phyloP scores from a whole-genome alignment of 345 rosid species.

The Hypericum perforatum region DNA sequence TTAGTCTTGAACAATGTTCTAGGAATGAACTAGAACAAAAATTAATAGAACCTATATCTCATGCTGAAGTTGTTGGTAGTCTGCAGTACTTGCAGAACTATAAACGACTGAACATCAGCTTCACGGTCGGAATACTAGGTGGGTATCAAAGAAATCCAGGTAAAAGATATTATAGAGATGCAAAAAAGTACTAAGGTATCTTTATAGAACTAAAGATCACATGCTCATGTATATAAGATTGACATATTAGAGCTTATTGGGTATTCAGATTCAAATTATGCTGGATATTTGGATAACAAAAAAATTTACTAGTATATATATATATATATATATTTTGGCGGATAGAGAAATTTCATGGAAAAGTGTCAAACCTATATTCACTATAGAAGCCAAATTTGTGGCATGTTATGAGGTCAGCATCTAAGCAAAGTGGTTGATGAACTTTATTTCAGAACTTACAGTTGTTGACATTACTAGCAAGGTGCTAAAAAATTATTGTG shows the following conservation, averaged over 20 bases:
- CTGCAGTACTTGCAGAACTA: not conserved
- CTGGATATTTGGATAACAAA: not conserved
- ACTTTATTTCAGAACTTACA: not conserved
- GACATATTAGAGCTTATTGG: not conserved
- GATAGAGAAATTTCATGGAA: not conserved
- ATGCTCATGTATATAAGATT: constrained; percentile 4
- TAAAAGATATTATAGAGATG: not conserved
- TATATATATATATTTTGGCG: not conserved
- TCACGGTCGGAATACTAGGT: not conserved
- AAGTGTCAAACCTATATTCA: not conserved
- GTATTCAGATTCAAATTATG: not conserved
- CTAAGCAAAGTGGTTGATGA: not conserved
- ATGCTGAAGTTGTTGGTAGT: not conserved
- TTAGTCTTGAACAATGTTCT: not conserved
- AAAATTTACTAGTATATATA: not conserved
- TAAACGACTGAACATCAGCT: not conserved
- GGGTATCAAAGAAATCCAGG: not conserved
- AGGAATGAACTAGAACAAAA: not conserved
- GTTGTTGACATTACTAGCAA: not conserved
- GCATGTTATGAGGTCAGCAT: not conserved
- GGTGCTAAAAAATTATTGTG: not conserved
- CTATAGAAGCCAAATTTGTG: constrained; percentile 1
- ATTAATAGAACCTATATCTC: not conserved
- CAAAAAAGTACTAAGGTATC: not conserved
- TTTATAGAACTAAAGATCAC: not conserved